These are phyloP conservation scores for Kalmusia sp. DNA, from an alignment of 2,329 filamentous ascomycete species.

Conservation along the genomic window DNA sequence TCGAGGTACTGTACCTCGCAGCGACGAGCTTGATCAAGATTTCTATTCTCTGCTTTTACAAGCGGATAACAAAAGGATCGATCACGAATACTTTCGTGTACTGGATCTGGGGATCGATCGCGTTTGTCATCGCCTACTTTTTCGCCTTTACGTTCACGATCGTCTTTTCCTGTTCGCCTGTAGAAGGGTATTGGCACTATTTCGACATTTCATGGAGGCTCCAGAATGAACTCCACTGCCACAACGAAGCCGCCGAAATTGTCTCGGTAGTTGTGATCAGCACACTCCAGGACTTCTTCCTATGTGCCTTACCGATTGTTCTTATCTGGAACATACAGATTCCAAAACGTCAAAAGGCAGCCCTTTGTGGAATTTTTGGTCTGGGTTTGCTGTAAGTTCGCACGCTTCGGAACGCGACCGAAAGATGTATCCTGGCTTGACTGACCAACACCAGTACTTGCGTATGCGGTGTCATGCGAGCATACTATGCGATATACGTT, in stretches of 20 bases:
- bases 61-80: constrained; percentile 46
- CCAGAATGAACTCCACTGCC: constrained; percentile 42
- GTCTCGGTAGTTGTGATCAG: constrained; percentile 49
- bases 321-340: constrained; percentile 55
- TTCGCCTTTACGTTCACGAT: constrained; percentile 46
- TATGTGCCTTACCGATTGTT: constrained; percentile 51
- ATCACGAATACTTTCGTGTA: constrained; percentile 46
- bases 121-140: constrained; percentile 48
- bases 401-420: not conserved
- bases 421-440: not conserved
- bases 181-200: constrained; percentile 50
- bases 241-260: constrained; percentile 48
- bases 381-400: constrained; percentile 50
- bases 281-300: constrained; percentile 49
- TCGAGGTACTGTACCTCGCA: constrained; percentile 40
- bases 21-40: constrained; percentile 40
- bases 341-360: constrained; percentile 51
- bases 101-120: constrained; percentile 47
- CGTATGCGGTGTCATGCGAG: constrained; percentile 45
- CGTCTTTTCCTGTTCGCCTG: constrained; percentile 47
- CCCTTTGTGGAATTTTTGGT: constrained; percentile 53
- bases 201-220: constrained; percentile 42
- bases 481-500: constrained; percentile 44
- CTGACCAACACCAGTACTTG: constrained; percentile 31
- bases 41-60: constrained; percentile 51